phyloP scores from a whole-genome alignment of 164 flowering plant genomes.

The Liriodendron chinense region DNA sequence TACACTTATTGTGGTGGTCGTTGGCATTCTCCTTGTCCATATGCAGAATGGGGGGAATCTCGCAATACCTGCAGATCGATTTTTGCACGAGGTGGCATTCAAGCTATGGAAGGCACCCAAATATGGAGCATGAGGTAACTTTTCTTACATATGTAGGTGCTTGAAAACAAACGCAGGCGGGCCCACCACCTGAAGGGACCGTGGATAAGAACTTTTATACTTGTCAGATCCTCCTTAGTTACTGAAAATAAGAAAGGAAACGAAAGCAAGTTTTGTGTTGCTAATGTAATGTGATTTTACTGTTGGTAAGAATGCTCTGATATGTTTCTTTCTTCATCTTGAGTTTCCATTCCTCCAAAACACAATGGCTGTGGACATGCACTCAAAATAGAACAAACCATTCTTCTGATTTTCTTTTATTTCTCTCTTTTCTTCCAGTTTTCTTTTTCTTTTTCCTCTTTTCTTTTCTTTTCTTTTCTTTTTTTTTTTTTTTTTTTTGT shows the following conservation, averaged over 20 bases:
- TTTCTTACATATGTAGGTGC: background rate
- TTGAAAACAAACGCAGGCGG: background rate
- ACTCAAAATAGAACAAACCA: too few relatives aligned
- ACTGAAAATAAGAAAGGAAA: background rate
- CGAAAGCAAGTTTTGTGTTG: background rate
- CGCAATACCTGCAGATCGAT: conserved; percentile 77
- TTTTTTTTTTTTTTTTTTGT: too few relatives aligned
- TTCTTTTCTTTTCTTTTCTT: too few relatives aligned
- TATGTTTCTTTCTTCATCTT: too few relatives aligned
- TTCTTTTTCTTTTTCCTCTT: too few relatives aligned
- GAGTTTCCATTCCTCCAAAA: too few relatives aligned
- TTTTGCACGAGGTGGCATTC: conserved; percentile 88
- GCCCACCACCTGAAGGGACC: background rate
- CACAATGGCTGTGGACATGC: too few relatives aligned
- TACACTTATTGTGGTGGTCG: too few relatives aligned
- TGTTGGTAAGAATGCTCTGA: too few relatives aligned
- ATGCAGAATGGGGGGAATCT: conserved; percentile 72
- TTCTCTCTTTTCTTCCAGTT: too few relatives aligned
- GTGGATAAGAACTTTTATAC: background rate
- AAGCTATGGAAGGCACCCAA: conserved; percentile 99
- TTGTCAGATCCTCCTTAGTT: background rate
- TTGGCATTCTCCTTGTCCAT: background rate
- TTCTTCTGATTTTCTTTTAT: too few relatives aligned
- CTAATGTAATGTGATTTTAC: too few relatives aligned
- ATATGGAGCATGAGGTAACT: conserved; percentile 35